Evolutionary conservation across 2,329 filamentous ascomycete species (phyloP), one percentile per base, ranked within the genome.

Genomic region (Didymella lethalis): DNA sequence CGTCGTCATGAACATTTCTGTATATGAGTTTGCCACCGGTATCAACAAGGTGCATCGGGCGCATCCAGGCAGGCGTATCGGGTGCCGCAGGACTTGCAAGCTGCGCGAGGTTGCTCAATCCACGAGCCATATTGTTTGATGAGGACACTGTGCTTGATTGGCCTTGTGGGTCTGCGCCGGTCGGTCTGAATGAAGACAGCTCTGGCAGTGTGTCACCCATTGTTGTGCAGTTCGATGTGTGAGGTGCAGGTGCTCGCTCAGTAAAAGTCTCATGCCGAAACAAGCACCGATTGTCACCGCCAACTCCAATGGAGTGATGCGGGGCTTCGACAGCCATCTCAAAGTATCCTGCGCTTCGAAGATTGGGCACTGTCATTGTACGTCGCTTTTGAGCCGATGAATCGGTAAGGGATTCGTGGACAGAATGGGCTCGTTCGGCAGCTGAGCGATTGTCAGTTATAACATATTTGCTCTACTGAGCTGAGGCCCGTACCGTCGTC

Each of bases 41-140:
- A 20, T 74, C 71, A 4, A 73, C 52, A 1, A 76, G 61, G 20
- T 75, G 73, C 20, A 76, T 49, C 4, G 72, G 59, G 14, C 61
- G 61, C 41, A 69, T 63, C 59, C 59, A 75, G 18, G 62, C 48
- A 14, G 72, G 71, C 3, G 68, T 70, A 6, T 64, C 64, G 7
- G 57, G 41, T 1, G 56, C 32, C 28, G 41, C 52, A 2, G 59
- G 52, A 23, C 43, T 48, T 57, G 20, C 18, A 29, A 26, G 48
- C 40, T 12, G n/a, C 18, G 23, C 40, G 26, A 31, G 58, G 12
- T 18, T 53, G 14, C 50, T 64, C 10, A 45, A 54, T 31, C 47
- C 48, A 25, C 53, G 63, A 5, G 58, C 10, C 10, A 53, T 18
- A 4, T 45, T 40, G 4, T 28, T 61, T 25, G 47, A 32, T 4